Conservation (phyloP, 768 basidiomycete genomes). For the Amanita inopinata region DNA sequence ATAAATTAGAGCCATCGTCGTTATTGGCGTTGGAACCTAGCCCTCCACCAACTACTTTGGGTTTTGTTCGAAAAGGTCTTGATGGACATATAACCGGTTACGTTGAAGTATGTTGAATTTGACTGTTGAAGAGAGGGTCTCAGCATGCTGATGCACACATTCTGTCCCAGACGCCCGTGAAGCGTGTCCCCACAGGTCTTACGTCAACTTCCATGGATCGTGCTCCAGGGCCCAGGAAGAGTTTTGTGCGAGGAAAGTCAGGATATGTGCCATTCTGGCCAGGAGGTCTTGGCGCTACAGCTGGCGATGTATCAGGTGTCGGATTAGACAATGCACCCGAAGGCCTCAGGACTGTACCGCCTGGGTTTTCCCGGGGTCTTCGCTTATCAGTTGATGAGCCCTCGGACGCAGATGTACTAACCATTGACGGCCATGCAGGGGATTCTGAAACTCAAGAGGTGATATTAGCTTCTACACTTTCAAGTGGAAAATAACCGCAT, state of each 20-base stretch:
- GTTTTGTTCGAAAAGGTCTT: conserved; percentile 71
- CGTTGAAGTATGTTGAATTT: conserved; percentile 48
- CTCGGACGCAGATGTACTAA: conserved; percentile 34
- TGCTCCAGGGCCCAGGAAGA: conserved; percentile 67
- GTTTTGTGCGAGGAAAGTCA: conserved; percentile 91
- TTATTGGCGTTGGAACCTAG: conserved; percentile 59
- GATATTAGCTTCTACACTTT: too few species aligned
- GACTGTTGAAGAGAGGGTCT: conserved; percentile 1
- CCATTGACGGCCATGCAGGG: conserved; percentile 18
- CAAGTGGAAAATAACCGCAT: too few species aligned
- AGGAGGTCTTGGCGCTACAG: conserved; percentile 74
- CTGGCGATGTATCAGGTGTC: conserved; percentile 24
- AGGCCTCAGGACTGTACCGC: conserved; percentile 62
- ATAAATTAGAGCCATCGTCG: conserved; percentile 47
- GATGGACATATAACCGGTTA: conserved; percentile 76
- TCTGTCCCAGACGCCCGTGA: conserved; percentile 37
- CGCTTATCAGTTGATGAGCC: conserved; percentile 51
- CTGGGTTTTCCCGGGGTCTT: conserved; percentile 76
- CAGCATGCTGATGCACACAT: conserved; percentile 4
- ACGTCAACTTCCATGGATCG: conserved; percentile 82
- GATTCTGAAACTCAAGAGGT: conserved; percentile 12
- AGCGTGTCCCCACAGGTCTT: conserved; percentile 53
- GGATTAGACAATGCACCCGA: conserved; percentile 21
- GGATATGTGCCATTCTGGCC: conserved; percentile 91
- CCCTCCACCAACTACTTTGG: conserved; percentile 62